A percentile compares a stretch with the other conserved stretches of the same genome.
Conservation (phyloP, 2,329 filamentous ascomycete genomes). For the Alternaria sp. region DNA sequence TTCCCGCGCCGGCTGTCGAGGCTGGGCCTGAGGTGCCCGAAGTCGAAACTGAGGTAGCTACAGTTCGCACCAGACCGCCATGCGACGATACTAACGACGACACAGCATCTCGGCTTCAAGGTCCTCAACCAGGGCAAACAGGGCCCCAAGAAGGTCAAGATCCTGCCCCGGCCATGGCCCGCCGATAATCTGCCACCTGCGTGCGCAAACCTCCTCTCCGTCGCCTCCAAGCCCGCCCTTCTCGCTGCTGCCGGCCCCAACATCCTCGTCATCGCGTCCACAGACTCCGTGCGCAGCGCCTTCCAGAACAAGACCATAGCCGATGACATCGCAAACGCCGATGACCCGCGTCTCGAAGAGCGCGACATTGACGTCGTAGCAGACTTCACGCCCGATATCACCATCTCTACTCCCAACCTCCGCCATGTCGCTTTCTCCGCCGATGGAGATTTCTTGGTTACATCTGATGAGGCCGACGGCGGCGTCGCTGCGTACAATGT, state of each 20-base stretch:
- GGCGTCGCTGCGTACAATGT: constrained; percentile 81
- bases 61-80: neutral
- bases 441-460: constrained; percentile 83
- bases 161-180: constrained; percentile 80
- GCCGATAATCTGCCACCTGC: constrained; percentile 70
- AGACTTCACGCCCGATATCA: constrained; percentile 74
- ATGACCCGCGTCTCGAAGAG: constrained; percentile 11
- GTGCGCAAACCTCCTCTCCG: constrained; percentile 80
- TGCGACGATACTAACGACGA: constrained; percentile 12
- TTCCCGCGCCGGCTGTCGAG: constrained; percentile 53
- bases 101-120: constrained; percentile 76
- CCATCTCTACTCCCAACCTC: constrained; percentile 75
- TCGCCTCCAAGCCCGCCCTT: constrained; percentile 80
- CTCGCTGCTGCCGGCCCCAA: constrained; percentile 88
- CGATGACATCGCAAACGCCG: constrained; percentile 8
- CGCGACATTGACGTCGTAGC: constrained; percentile 69
- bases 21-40: constrained; percentile 73
- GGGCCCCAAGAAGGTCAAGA: constrained; percentile 80
- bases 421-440: constrained; percentile 90
- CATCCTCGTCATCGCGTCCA: constrained; percentile 75
- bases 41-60: constrained; percentile 77
- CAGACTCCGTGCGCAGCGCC: constrained; percentile 76
- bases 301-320: constrained; percentile 61
- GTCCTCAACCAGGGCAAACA: constrained; percentile 62
- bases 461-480: constrained; percentile 81